A percentile compares a stretch with the other conserved stretches of the same genome.
Conservation (phyloP, 495 filamentous ascomycete genomes). For the Sabuloglossum arenarium region DNA sequence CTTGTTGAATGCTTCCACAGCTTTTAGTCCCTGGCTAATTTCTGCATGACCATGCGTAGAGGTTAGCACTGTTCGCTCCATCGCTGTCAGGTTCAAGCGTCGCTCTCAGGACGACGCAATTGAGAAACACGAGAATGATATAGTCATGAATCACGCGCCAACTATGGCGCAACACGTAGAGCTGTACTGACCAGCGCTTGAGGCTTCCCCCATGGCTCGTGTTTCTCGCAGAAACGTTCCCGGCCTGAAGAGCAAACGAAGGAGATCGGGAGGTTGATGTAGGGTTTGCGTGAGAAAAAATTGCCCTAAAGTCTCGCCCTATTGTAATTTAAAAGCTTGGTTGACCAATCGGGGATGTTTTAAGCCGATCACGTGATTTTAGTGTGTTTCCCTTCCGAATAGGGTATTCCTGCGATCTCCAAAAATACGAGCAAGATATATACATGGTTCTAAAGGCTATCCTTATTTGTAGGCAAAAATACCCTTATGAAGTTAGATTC, state of each 20-base stretch:
- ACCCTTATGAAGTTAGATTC: no score
- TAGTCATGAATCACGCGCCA: not conserved
- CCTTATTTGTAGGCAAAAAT: no score
- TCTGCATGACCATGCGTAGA: not conserved
- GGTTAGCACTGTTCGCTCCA: not conserved
- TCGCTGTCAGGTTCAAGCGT: not conserved
- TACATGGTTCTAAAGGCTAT: no score
- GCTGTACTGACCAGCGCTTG: not conserved
- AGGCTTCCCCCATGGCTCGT: not conserved
- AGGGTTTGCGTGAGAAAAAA: not conserved
- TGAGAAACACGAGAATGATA: not conserved
- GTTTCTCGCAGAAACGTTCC: not conserved
- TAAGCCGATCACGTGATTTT: not conserved
- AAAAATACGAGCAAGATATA: no score
- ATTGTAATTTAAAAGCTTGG: not conserved
- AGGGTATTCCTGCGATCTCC: no score
- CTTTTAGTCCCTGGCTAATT: not conserved
- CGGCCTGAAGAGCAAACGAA: not conserved
- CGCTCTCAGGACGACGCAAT: not conserved
- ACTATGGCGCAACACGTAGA: not conserved
- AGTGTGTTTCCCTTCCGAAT: no score
- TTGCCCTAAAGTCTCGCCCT: slow-evolving; percentile 2
- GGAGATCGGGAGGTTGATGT: not conserved
- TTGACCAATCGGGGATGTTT: not conserved
- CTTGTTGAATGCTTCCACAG: slow-evolving; percentile 3